Percentiles rank a stretch among this genome's conserved stretches.
These are phyloP conservation scores for Colletotrichum chrysophilum DNA, from an alignment of 2,329 filamentous ascomycete genomes.

Conservation along the genomic window DNA sequence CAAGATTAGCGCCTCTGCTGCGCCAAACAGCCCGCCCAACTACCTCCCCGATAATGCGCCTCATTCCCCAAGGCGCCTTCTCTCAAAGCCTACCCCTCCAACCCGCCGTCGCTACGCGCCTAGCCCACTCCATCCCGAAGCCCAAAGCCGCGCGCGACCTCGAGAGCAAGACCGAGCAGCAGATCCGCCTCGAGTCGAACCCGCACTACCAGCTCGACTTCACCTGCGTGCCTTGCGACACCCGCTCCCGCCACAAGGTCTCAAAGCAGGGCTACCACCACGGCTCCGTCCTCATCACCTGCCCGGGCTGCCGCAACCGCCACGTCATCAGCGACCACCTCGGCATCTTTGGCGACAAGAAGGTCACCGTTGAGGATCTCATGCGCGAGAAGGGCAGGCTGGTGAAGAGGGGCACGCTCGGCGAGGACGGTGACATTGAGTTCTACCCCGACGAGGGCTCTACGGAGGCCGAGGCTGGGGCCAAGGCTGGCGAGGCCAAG, in stretches of 20 bases:
- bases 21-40: background rate
- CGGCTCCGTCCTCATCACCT: conserved; percentile 87
- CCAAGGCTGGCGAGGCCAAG: background rate
- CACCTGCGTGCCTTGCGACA: conserved; percentile 86
- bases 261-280: conserved; percentile 95
- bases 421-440: conserved; percentile 85
- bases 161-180: conserved; percentile 26
- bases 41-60: conserved; percentile 1
- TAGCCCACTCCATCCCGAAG: conserved; percentile 31
- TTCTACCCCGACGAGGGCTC: conserved; percentile 79
- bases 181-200: conserved; percentile 36
- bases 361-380: conserved; percentile 77
- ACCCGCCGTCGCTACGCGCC: conserved; percentile 19
- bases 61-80: background rate
- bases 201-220: conserved; percentile 89
- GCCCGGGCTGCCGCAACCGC: conserved; percentile 82
- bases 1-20: conserved; percentile 9
- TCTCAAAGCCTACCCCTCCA: background rate
- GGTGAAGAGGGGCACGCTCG: conserved; percentile 73
- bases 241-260: conserved; percentile 82
- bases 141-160: conserved; percentile 11
- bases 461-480: background rate
- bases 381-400: conserved; percentile 77
- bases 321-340: conserved; percentile 95
- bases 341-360: conserved; percentile 73